Evolutionary conservation across 2,329 filamentous ascomycete species (phyloP).

Genomic region (Ophiostoma pallidulum): DNA sequence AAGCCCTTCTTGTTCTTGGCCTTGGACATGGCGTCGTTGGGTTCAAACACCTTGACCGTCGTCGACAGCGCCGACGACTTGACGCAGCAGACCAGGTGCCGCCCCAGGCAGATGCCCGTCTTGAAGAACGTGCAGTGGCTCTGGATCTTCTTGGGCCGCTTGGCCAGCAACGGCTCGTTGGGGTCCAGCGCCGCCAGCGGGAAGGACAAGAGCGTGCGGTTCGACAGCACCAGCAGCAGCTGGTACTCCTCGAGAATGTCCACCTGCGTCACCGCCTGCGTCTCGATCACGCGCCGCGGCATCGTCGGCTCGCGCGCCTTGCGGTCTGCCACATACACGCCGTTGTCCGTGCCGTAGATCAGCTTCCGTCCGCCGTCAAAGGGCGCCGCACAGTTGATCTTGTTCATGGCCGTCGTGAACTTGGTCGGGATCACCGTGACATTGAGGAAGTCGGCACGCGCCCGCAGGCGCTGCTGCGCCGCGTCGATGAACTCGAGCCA

Average conservation of each 20-base stretch:
- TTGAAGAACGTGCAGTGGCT: constrained; percentile 99
- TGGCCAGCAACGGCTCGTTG: constrained; percentile 69
- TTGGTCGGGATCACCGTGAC: constrained; percentile 50
- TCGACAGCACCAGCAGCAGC: constrained; percentile 80
- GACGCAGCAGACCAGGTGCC: constrained; percentile 92
- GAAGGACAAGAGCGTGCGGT: constrained; percentile 88
- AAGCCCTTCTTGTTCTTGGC: constrained; percentile 94
- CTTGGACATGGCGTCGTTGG: constrained; percentile 87
- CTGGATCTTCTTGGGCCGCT: constrained; percentile 89
- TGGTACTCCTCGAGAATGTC: constrained; percentile 95
- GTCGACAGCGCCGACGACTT: constrained; percentile 89
- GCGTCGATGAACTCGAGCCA: constrained; percentile 94
- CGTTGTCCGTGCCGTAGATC: constrained; percentile 87
- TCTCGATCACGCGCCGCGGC: constrained; percentile 78
- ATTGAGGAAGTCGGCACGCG: constrained; percentile 87
- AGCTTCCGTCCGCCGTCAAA: constrained; percentile 93
- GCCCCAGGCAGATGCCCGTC: constrained; percentile 84
- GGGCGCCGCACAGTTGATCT: constrained; percentile 89
- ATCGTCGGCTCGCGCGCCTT: constrained; percentile 71
- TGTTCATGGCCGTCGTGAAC: constrained; percentile 59
- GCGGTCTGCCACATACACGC: constrained; percentile 85
- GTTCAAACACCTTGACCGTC: constrained; percentile 98
- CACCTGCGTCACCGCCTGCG: constrained; percentile 81
- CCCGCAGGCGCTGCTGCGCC: constrained; percentile 77
- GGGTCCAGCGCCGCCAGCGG: constrained; percentile 77